Evolutionary conservation across 441 rosid genomes (phyloP).

Genomic region (Gossypium trilobum): DNA sequence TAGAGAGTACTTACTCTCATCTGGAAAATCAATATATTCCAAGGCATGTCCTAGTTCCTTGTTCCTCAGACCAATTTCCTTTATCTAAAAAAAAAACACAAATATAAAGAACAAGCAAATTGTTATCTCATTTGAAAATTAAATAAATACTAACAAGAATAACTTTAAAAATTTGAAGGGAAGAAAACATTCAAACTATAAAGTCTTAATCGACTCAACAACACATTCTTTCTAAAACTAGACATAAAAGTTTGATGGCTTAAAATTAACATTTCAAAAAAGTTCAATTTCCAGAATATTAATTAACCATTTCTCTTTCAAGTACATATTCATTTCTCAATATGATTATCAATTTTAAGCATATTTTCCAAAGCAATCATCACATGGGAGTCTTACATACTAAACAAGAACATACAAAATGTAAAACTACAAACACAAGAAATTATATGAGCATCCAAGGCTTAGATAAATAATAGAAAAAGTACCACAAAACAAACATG

Average conservation of each 20-base stretch:
- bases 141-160: not conserved
- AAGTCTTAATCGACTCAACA: not conserved
- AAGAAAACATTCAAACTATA: not conserved
- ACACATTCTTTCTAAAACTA: not conserved
- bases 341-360: not conserved
- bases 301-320: not conserved
- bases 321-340: not conserved
- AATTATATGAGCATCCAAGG: not conserved
- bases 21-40: slow-evolving; percentile 58
- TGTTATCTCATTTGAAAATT: not conserved
- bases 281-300: not conserved
- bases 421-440: not conserved
- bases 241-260: not conserved
- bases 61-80: slow-evolving; percentile 15
- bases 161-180: not conserved
- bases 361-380: not conserved
- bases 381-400: not conserved
- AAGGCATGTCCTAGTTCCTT: slow-evolving; percentile 8
- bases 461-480: not conserved
- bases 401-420: not conserved
- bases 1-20: slow-evolving; percentile 42
- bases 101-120: not conserved
- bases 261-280: not conserved
- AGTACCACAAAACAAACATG: not conserved
- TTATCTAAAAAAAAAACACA: slow-evolving; percentile 32